Conservation (phyloP, 495 filamentous ascomycete genomes). For the Mytilinidion resinicola region DNA sequence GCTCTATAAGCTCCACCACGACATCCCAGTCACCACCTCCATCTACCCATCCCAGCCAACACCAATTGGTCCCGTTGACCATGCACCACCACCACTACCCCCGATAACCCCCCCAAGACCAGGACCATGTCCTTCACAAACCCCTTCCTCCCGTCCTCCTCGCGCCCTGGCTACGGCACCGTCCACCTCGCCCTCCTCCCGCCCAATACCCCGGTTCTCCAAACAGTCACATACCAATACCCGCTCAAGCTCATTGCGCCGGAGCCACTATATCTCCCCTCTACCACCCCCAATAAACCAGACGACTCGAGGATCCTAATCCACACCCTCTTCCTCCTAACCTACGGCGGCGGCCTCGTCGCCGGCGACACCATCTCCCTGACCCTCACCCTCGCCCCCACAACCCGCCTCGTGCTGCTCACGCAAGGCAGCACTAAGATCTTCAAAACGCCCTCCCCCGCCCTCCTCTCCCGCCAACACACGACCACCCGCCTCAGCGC, state of each 20-base stretch:
- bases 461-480: conserved; percentile 60
- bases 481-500: conserved; percentile 56
- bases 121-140: conserved; percentile 32
- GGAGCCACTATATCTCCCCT: conserved; percentile 40
- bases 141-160: conserved; percentile 64
- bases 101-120: not conserved
- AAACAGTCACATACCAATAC: conserved; percentile 78
- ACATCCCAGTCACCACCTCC: no score
- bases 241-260: conserved; percentile 86
- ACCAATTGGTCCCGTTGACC: not conserved
- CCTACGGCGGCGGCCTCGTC: conserved; percentile 90
- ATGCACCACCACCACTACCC: not conserved
- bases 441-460: conserved; percentile 63
- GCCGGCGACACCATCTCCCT: conserved; percentile 77
- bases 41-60: no score
- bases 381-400: conserved; percentile 53
- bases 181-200: conserved; percentile 69
- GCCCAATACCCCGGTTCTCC: conserved; percentile 62
- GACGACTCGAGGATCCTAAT: conserved; percentile 47
- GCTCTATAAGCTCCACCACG: no score
- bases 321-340: conserved; percentile 75
- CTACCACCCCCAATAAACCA: conserved; percentile 38
- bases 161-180: conserved; percentile 66
- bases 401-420: conserved; percentile 69
- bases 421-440: conserved; percentile 96